A percentile compares a stretch with the other conserved stretches of the same genome.
These are phyloP conservation scores for Phytophthora ramorum DNA, from an alignment of 352 stramenopile species.

Conservation along the genomic window DNA sequence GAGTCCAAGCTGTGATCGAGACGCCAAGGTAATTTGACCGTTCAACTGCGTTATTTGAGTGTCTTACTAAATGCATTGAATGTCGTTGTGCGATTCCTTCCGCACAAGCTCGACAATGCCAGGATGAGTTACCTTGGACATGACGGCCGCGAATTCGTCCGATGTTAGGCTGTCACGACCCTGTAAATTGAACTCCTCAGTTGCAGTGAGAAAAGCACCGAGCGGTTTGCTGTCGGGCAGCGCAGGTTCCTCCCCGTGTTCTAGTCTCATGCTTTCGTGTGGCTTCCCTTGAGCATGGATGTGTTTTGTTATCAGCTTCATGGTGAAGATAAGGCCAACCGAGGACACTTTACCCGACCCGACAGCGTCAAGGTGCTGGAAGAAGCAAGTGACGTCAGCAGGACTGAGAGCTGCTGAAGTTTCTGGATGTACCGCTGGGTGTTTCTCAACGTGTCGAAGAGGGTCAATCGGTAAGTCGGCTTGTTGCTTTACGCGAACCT, in stretches of 20 bases:
- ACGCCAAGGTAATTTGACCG: not conserved
- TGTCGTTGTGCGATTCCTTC: conserved; percentile 57
- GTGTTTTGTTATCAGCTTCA: conserved; percentile 58
- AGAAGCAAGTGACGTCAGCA: conserved; percentile 41
- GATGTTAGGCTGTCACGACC: conserved; percentile 23
- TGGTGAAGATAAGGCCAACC: conserved; percentile 32
- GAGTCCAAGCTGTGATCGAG: conserved; percentile 38
- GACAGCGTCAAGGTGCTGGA: conserved; percentile 58
- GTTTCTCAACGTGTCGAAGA: not conserved
- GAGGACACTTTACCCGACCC: conserved; percentile 63
- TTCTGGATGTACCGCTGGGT: not conserved
- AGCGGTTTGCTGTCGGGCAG: conserved; percentile 1
- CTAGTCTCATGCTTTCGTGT: not conserved
- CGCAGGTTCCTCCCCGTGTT: not conserved
- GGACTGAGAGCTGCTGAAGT: conserved; percentile 4
- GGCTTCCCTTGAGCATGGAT: conserved; percentile 18
- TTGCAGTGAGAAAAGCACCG: conserved; percentile 26
- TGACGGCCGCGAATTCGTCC: conserved; percentile 46
- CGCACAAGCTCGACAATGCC: conserved; percentile 52
- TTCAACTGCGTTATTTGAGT: not conserved
- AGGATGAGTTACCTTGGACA: conserved; percentile 45
- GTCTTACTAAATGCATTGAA: conserved; percentile 61
- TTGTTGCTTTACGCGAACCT: conserved; percentile 21
- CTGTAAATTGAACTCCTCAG: conserved; percentile 22
- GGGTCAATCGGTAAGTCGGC: not conserved